phyloP scores from a whole-genome alignment of 257 asterid species.

The Gynochthodes officinalis region DNA sequence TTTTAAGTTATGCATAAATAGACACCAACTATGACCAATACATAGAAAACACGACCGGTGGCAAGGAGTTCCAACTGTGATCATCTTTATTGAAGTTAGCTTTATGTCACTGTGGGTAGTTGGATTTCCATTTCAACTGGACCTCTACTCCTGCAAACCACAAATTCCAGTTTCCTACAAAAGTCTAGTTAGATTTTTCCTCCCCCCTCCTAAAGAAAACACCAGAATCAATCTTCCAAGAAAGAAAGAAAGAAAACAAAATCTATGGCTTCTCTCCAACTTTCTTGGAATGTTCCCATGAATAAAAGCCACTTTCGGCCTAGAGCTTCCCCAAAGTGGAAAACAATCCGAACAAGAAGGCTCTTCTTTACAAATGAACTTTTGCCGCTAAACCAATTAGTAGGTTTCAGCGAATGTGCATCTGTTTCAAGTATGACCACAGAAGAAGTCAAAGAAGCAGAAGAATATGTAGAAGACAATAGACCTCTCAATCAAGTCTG shows the following conservation, averaged over 20 bases:
- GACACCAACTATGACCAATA: no score
- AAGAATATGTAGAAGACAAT: slow-evolving; percentile 19
- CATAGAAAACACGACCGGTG: no score
- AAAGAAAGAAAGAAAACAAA: neutral
- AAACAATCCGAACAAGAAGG: slow-evolving; percentile 8
- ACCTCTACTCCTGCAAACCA: neutral
- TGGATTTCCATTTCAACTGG: neutral
- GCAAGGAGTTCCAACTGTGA: no score
- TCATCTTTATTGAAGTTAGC: no score
- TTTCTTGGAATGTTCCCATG: slow-evolving; percentile 27
- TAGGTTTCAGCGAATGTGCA: slow-evolving; percentile 21
- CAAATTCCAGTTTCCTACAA: neutral
- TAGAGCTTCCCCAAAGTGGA: slow-evolving; percentile 10
- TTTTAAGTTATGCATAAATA: no score
- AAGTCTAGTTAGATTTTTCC: neutral
- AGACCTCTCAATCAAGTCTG: slow-evolving; percentile 46
- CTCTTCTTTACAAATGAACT: slow-evolving; percentile 18
- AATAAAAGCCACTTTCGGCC: slow-evolving; percentile 12
- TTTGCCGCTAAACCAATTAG: neutral
- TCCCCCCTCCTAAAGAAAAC: neutral
- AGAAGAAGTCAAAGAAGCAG: slow-evolving; percentile 25
- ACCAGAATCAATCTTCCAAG: neutral
- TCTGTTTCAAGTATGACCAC: slow-evolving; percentile 33
- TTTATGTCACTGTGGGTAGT: neutral
- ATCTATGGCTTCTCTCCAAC: slow-evolving; percentile 41